Conservation (phyloP, 441 rosid species). For the Syzygium syzygioides region DNA sequence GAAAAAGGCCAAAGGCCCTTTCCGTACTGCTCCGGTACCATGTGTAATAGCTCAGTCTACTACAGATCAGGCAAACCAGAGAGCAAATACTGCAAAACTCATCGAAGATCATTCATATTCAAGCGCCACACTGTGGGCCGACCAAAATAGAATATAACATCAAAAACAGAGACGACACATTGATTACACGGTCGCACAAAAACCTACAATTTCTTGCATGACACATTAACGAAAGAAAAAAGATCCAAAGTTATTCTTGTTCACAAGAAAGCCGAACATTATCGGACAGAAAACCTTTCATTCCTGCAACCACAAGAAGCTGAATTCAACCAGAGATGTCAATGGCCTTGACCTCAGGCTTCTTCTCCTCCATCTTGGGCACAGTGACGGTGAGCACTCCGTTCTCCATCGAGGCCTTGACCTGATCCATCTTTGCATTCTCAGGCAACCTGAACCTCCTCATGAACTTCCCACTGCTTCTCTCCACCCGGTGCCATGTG, state of each 20-base stretch:
- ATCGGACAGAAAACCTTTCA: neutral
- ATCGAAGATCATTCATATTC: neutral
- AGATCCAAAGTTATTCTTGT: neutral
- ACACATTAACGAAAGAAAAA: neutral
- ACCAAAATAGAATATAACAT: neutral
- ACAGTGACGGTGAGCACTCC: conserved; percentile 1
- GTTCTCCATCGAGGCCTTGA: conserved; percentile 1
- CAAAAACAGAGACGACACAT: neutral
- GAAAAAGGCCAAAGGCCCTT: too few relatives aligned
- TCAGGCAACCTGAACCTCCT: conserved; percentile 8
- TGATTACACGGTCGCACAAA: neutral
- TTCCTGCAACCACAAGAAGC: neutral
- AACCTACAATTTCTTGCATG: accelerated
- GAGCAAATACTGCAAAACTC: neutral
- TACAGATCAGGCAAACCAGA: neutral
- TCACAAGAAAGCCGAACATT: neutral
- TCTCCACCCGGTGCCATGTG: conserved; percentile 7
- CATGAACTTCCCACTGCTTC: conserved; percentile 5
- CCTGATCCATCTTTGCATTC: conserved; percentile 4
- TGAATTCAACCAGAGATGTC: neutral
- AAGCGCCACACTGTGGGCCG: neutral
- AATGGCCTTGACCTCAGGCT: conserved; percentile 6
- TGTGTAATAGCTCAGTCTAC: neutral
- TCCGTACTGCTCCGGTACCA: neutral
- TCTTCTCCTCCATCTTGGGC: conserved; percentile 2